Evolutionary conservation across 495 filamentous ascomycete genomes (phyloP).

Genomic region (Aspergillus kassunensis): DNA sequence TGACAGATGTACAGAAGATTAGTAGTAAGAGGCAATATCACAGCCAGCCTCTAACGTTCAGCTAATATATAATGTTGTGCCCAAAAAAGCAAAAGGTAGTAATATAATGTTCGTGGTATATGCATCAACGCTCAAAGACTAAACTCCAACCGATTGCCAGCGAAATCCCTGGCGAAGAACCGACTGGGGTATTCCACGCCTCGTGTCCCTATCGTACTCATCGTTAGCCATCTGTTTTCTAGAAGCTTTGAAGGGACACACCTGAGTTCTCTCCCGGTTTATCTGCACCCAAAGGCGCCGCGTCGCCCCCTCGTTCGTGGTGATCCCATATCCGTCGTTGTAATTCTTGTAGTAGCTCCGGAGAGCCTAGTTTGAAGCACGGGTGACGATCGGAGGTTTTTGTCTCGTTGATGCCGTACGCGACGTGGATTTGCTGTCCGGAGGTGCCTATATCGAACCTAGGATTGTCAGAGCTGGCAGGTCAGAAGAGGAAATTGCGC

Average conservation of each 20-base stretch:
- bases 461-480: neutral
- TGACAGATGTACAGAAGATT: too few species aligned
- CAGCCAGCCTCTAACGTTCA: too few species aligned
- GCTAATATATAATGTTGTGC: too few species aligned
- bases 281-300: conserved; percentile 52
- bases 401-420: conserved; percentile 46
- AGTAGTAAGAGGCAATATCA: too few species aligned
- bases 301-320: conserved; percentile 41
- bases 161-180: conserved; percentile 63
- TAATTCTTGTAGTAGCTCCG: conserved; percentile 43
- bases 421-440: conserved; percentile 60
- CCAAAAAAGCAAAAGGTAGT: too few species aligned
- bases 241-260: conserved; percentile 19
- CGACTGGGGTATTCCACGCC: conserved; percentile 56
- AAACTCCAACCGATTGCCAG: conserved; percentile 60
- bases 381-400: conserved; percentile 51
- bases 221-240: neutral
- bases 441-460: conserved; percentile 50
- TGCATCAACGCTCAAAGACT: conserved; percentile 46
- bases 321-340: conserved; percentile 53
- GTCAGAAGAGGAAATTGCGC: neutral
- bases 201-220: conserved; percentile 37
- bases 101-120: too few species aligned
- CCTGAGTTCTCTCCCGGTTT: conserved; percentile 52
- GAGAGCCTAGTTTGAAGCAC: conserved; percentile 49